Conservation (phyloP, 768 basidiomycete genomes). For the Xerocomus brunneocitrinus region DNA sequence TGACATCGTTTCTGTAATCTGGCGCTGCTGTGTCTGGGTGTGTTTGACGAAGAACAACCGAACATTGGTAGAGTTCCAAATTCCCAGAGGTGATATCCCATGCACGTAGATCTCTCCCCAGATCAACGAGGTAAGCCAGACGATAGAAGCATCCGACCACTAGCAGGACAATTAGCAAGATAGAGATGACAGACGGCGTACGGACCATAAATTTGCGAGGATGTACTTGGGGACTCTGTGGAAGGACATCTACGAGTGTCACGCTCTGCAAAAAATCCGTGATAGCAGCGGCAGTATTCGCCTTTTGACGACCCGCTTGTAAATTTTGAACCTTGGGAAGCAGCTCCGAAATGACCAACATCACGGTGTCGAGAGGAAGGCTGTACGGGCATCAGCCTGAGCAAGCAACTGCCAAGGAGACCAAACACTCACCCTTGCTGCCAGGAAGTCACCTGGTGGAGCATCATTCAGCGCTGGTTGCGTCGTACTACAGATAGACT, state of each 20-base stretch:
- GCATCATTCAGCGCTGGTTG: constrained; percentile 2
- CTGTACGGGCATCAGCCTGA: constrained; percentile 36
- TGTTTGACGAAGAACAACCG: constrained; percentile 91
- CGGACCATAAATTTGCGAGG: constrained; percentile 76
- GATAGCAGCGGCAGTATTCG: constrained; percentile 62
- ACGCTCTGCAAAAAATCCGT: constrained; percentile 71
- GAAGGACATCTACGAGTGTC: constrained; percentile 68
- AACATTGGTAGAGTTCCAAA: constrained; percentile 90
- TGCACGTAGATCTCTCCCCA: constrained; percentile 97
- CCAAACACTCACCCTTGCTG: constrained; percentile 72
- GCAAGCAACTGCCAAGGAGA: background rate
- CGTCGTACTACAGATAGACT: constrained; percentile 11
- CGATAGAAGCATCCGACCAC: constrained; percentile 90
- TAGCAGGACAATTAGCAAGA: constrained; percentile 26
- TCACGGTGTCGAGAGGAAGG: constrained; percentile 82
- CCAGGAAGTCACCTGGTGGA: constrained; percentile 78
- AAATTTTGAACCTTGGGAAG: constrained; percentile 80
- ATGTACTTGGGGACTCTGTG: constrained; percentile 57
- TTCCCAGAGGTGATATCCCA: constrained; percentile 78
- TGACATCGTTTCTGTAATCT: constrained; percentile 73
- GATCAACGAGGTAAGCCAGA: constrained; percentile 90
- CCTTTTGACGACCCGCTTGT: constrained; percentile 60
- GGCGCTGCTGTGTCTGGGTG: constrained; percentile 60
- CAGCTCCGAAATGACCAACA: constrained; percentile 85
- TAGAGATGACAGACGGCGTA: constrained; percentile 3